phyloP scores from a whole-genome alignment of 2,329 filamentous ascomycete genomes.

The Aspergillus viridinutans region DNA sequence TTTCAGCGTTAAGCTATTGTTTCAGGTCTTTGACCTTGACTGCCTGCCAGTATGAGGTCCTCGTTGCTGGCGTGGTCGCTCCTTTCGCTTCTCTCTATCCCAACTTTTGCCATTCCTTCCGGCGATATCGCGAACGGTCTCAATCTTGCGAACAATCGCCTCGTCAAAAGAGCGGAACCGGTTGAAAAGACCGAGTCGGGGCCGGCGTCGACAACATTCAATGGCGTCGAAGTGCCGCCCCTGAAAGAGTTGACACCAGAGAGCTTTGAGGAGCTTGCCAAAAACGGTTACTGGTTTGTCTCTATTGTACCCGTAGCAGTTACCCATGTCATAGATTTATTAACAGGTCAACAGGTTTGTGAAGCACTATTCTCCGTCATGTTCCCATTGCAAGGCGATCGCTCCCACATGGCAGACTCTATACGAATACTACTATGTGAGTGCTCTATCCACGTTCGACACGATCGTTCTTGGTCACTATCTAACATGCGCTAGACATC shows the following conservation, averaged over 20 bases:
- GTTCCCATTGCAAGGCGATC: slow-evolving; percentile 70
- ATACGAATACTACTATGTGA: slow-evolving; percentile 80
- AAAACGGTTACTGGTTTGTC: slow-evolving; percentile 50
- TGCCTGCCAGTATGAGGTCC: slow-evolving; percentile 31
- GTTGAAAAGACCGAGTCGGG: slow-evolving; percentile 13
- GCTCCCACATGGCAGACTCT: slow-evolving; percentile 85
- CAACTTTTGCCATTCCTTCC: slow-evolving; percentile 29
- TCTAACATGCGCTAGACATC: slow-evolving; percentile 59
- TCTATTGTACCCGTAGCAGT: not conserved
- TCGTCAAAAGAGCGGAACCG: slow-evolving; percentile 26
- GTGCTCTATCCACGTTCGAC: slow-evolving; percentile 14
- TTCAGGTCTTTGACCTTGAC: slow-evolving; percentile 15
- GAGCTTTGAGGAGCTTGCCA: slow-evolving; percentile 46
- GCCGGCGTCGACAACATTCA: slow-evolving; percentile 44
- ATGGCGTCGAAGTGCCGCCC: slow-evolving; percentile 49
- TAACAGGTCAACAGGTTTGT: slow-evolving; percentile 42
- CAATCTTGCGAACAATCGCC: slow-evolving; percentile 14
- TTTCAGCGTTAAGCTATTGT: slow-evolving; percentile 10
- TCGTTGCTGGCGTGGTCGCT: slow-evolving; percentile 36
- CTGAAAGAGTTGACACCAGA: slow-evolving; percentile 47
- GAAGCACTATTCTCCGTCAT: slow-evolving; percentile 51
- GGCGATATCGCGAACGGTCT: slow-evolving; percentile 11
- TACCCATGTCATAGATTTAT: not conserved
- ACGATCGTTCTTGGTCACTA: not conserved
- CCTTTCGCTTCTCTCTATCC: slow-evolving; percentile 33